These are phyloP conservation scores for Eucalyptus coolabah DNA, from an alignment of 345 rosid species.

Conservation along the genomic window DNA sequence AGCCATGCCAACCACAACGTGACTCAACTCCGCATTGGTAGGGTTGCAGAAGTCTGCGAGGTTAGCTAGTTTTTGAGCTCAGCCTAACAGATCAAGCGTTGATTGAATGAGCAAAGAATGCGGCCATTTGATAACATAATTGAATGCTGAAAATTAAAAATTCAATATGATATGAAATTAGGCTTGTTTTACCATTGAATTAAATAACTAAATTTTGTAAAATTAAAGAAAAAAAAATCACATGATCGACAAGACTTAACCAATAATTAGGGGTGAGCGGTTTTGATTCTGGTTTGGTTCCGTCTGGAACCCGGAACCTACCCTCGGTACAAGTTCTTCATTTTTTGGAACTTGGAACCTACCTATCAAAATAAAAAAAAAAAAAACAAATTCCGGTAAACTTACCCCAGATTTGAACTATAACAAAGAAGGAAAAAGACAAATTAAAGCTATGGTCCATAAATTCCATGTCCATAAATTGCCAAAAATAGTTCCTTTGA, in stretches of 20 bases:
- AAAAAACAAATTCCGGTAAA: too few species aligned
- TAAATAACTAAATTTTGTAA: background rate
- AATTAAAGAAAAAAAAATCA: background rate
- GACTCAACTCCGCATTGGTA: background rate
- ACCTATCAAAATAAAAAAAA: too few species aligned
- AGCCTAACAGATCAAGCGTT: fast-evolving
- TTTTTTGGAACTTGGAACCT: too few species aligned
- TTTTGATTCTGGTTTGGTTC: fast-evolving
- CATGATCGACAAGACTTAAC: background rate
- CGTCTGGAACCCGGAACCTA: fast-evolving
- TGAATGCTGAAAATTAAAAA: background rate
- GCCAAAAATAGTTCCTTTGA: too few species aligned
- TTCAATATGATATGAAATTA: background rate
- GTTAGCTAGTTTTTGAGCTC: background rate
- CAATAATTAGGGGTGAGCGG: background rate
- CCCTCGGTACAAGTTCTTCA: too few species aligned
- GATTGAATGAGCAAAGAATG: fast-evolving
- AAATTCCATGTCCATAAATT: too few species aligned
- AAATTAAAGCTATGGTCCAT: too few species aligned
- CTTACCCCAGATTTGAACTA: too few species aligned
- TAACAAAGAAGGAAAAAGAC: too few species aligned
- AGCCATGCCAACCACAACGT: background rate
- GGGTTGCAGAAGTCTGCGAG: fast-evolving
- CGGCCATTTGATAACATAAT: background rate
- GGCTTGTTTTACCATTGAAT: background rate